A percentile compares a stretch with the other conserved stretches of the same genome.
Conservation (phyloP, 2,329 filamentous ascomycete species). For the Harringtonia aguacate region DNA sequence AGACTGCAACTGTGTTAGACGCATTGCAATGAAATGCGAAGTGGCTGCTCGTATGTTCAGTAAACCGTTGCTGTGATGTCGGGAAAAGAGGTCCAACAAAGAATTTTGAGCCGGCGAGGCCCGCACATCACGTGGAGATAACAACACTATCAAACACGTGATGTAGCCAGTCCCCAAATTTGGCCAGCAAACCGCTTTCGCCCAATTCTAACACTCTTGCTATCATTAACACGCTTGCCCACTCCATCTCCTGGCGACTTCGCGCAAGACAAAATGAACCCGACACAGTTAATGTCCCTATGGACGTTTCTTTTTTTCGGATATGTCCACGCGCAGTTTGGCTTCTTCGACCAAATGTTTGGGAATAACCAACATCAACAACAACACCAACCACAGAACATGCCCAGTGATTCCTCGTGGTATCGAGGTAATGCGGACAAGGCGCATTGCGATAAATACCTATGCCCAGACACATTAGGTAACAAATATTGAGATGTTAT, state of each 20-base stretch:
- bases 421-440: slow-evolving; percentile 40
- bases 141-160: too few species aligned
- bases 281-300: slow-evolving; percentile 19
- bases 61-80: neutral
- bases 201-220: too few species aligned
- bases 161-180: too few species aligned
- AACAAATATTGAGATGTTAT: slow-evolving; percentile 8
- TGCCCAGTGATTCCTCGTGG: slow-evolving; percentile 70
- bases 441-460: slow-evolving; percentile 87
- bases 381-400: slow-evolving; percentile 60
- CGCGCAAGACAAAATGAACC: slow-evolving; percentile 19
- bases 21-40: slow-evolving; percentile 22
- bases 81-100: too few species aligned
- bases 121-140: too few species aligned
- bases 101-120: too few species aligned
- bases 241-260: neutral
- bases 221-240: too few species aligned
- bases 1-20: slow-evolving; percentile 35
- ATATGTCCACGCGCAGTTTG: slow-evolving; percentile 68
- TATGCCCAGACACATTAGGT: slow-evolving; percentile 81
- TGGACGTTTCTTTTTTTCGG: slow-evolving; percentile 49
- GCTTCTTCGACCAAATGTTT: slow-evolving; percentile 99
- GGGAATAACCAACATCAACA: slow-evolving; percentile 31
- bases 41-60: neutral
- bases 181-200: too few species aligned